Evolutionary conservation across 495 filamentous ascomycete species (phyloP).

Genomic region (Talaromyces proteolyticus): DNA sequence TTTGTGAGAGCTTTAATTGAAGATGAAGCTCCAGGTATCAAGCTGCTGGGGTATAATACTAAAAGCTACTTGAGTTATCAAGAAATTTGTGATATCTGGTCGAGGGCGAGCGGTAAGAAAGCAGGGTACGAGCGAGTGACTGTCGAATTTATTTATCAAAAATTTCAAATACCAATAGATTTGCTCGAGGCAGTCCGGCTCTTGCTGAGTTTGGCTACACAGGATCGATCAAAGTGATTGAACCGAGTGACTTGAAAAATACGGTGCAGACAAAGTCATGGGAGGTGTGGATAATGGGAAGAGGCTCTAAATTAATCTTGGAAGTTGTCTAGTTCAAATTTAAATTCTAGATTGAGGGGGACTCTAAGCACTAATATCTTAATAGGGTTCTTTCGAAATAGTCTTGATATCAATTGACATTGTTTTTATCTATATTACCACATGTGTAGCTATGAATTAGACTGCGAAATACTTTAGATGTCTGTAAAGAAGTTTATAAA

Average conservation of each 20-base stretch:
- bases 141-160: slow-evolving; percentile 22
- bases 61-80: slow-evolving; percentile 21
- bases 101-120: slow-evolving; percentile 23
- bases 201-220: slow-evolving; percentile 33
- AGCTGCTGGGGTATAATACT: slow-evolving; percentile 34
- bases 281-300: slow-evolving; percentile 25
- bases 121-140: slow-evolving; percentile 17
- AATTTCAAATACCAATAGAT: slow-evolving; percentile 28
- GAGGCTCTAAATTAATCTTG: neutral
- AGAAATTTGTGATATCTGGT: slow-evolving; percentile 24
- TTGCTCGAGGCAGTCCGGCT: slow-evolving; percentile 25
- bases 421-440: too few relatives aligned
- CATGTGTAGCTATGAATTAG: too few relatives aligned
- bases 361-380: too few relatives aligned
- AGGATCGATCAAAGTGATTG: slow-evolving; percentile 25
- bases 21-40: slow-evolving; percentile 26
- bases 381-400: too few relatives aligned
- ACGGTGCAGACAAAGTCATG: slow-evolving; percentile 18
- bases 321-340: too few relatives aligned
- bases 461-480: too few relatives aligned
- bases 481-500: too few relatives aligned
- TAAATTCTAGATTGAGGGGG: too few relatives aligned
- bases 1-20: slow-evolving; percentile 37
- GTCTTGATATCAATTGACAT: too few relatives aligned
- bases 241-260: slow-evolving; percentile 26